Evolutionary conservation across 2,329 filamentous ascomycete genomes (phyloP), one percentile per base, ranked within the genome.

Genomic region (Mycocentrospora acerina): DNA sequence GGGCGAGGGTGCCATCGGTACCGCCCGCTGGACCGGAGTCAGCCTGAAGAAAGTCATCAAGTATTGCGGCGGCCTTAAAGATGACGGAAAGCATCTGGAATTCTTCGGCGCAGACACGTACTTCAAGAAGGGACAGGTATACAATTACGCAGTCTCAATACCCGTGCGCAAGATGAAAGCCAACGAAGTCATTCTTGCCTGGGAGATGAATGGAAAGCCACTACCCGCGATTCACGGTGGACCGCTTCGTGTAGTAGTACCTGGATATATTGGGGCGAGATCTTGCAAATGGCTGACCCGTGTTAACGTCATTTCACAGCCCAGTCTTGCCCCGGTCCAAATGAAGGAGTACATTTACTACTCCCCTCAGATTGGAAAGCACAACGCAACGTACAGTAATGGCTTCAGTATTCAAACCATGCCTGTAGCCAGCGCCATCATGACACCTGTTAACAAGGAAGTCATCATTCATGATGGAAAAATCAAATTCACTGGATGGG

Each of bases 101-200:
- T 76, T 88, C 32, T 81, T 79, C 40, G 85, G 85, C 0, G 83
- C 81, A 1, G 85, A 88, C 40, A 85, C 82, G 0, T 88, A 88
- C 55, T 84, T 88, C 71, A 88, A 88, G 61, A 78, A 81, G 33
- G 73, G 76, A 12, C 67, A 83, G 29, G 73, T 77, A 0, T 79
- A 78, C 67, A 88, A 88, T 61, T 88, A 87, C 51, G 71, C 78
- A 14, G 81, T 86, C 32, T 80, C 74, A 11, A 80, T 87, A 0
- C 84, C 85, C 0, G 83, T 76, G 70, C 75, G 76, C 6, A 88
- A 88, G 62, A 82, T 86, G 31, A 83, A 81, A 48, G 67, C 73
- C 7, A 77, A 84, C 46, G 81, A 87, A 53, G 83, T 87, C 0
- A 69, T 87, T 33, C 71, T 87, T 0, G 80, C 79, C 0, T 87